These are phyloP conservation scores for Suhomyces anneliseae DNA, from an alignment of 1,139 yeast genomes.

Conservation along the genomic window DNA sequence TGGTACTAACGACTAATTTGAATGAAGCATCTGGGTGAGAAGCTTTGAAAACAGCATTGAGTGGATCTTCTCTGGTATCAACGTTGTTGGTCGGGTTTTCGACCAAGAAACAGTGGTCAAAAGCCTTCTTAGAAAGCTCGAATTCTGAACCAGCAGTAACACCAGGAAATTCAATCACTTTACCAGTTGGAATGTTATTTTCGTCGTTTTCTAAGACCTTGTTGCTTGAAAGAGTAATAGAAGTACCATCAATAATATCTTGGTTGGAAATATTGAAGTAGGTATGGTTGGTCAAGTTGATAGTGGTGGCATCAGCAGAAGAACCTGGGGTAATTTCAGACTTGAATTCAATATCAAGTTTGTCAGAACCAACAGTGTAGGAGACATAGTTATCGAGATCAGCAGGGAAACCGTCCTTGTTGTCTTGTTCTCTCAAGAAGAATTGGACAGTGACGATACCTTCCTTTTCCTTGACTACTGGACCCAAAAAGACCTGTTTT, in stretches of 20 bases:
- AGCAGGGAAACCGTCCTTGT: conserved; percentile 58
- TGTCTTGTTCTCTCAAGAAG: conserved; percentile 43
- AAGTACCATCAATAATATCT: conserved; percentile 34
- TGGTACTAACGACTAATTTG: conserved; percentile 47
- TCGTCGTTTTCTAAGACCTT: conserved; percentile 41
- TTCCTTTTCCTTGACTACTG: conserved; percentile 39
- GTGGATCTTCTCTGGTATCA: conserved; percentile 44
- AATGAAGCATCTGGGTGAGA: conserved; percentile 46
- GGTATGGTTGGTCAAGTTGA: conserved; percentile 65
- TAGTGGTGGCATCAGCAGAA: conserved; percentile 44
- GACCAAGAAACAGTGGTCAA: conserved; percentile 56
- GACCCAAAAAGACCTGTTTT: conserved; percentile 50
- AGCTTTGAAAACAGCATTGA: conserved; percentile 46
- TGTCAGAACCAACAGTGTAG: conserved; percentile 36
- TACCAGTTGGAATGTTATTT: conserved; percentile 52
- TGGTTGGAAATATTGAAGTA: conserved; percentile 48
- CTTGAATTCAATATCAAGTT: conserved; percentile 47
- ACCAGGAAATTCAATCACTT: conserved; percentile 26
- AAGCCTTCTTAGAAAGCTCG: conserved; percentile 27
- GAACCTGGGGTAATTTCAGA: conserved; percentile 19
- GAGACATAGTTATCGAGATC: conserved; percentile 44
- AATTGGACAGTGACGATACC: conserved; percentile 40
- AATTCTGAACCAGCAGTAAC: conserved; percentile 25
- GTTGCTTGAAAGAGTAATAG: conserved; percentile 28
- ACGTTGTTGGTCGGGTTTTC: conserved; percentile 28